Base-by-base conservation (phyloP, 2,329 filamentous ascomycete genomes). In the Botrytis sinoallii region DNA sequence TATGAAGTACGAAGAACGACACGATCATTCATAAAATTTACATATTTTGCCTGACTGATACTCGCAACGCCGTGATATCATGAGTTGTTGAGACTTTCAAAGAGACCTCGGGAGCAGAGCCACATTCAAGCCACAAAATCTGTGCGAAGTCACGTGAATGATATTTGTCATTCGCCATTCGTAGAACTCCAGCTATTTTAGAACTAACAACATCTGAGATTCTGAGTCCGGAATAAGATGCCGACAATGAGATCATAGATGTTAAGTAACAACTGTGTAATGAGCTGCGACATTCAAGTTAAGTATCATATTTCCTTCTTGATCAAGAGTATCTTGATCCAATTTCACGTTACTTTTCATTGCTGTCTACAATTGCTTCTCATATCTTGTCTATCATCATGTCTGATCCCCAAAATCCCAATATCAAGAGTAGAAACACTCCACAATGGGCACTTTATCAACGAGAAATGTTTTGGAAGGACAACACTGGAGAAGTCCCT, bases 401-500 rank as follows among this genome's bases (percentile, higher is more conserved):
- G 77, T 79, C 77, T 57, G 87, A 89, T 77, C 83, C 84, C 14
- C 84, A 84, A 7, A 88, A 86, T 74, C 85, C 85, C 16, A 88
- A 88, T 76, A 85, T 86, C 71, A 79, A 85, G 64, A 79, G 80
- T 70, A 82, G 87, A 75, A 83, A 81, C 48, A 88, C 86, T 2
- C 86, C 86, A 18, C 85, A 89, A 80, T 89, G 85, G 81, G 85
- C 82, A 18, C 81, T 87, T 14, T 88, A 88, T 77, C 87, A 89
- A 77, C 83, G 86, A 22, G 84, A 88, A 73, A 85, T 86, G 75
- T 88, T 89, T 78, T 87, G 84, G 85, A 85, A 84, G 69, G 80
- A 81, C 52, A 89, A 88, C 72, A 83, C 86, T 5, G 48, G 86
- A 73, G 79, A 86, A 75, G 80, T 82, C 0, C 83, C 85, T 0